Conservation (phyloP, 2,329 filamentous ascomycete genomes). For the Xenoacremonium recifei region DNA sequence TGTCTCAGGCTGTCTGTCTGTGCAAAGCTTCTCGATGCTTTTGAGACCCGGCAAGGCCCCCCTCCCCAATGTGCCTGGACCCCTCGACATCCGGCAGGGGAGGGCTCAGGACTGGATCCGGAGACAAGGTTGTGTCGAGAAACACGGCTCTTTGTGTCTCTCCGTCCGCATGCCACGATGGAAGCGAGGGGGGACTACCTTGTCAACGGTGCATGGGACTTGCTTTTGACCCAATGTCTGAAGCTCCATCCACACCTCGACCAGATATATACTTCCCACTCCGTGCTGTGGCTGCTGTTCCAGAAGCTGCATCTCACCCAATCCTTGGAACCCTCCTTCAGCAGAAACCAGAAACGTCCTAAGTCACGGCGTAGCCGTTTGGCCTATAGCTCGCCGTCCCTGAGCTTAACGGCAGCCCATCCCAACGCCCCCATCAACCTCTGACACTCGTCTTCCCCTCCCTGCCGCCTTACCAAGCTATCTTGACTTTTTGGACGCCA, state of each 20-base stretch:
- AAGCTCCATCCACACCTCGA: conserved; percentile 23
- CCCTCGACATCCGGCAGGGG: not conserved
- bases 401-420: conserved; percentile 19
- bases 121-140: conserved; percentile 20
- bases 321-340: conserved; percentile 16
- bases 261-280: conserved; percentile 25
- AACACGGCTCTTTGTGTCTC: conserved; percentile 11
- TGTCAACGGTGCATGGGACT: conserved; percentile 17
- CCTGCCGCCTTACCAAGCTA: conserved; percentile 16
- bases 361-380: conserved; percentile 18
- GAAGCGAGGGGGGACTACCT: conserved; percentile 22
- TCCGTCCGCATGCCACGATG: conserved; percentile 10
- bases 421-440: conserved; percentile 21
- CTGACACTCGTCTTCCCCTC: conserved; percentile 23
- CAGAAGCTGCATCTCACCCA: conserved; percentile 19
- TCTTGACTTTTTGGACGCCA: conserved; percentile 34
- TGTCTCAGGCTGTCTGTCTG: conserved; percentile 18
- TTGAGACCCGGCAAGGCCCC: conserved; percentile 5
- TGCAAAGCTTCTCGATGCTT: conserved; percentile 23
- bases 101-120: not conserved
- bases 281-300: conserved; percentile 6
- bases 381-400: conserved; percentile 16
- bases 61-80: not conserved
- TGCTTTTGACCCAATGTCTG: conserved; percentile 20
- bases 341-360: conserved; percentile 29